Evolutionary conservation across 352 stramenopile species (phyloP).

Genomic region (Globisporangium parvum): DNA sequence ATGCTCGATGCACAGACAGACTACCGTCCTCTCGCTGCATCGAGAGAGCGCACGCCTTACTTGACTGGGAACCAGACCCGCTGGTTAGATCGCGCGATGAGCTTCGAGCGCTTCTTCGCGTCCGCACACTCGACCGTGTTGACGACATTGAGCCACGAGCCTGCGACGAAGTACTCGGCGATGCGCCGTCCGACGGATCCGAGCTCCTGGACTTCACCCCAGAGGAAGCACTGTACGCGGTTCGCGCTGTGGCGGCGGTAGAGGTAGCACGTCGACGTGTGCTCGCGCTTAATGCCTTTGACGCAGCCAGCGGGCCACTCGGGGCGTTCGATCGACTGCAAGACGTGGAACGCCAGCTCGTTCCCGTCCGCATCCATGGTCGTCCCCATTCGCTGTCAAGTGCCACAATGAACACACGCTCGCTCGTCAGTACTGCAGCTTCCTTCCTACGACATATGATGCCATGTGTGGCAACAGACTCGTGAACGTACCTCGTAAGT

Average conservation of each 20-base stretch:
- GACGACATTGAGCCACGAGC: conserved; percentile 16
- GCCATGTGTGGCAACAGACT: too few species aligned
- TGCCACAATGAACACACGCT: background rate
- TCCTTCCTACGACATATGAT: too few species aligned
- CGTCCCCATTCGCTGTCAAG: conserved; percentile 32
- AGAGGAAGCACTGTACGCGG: conserved; percentile 35
- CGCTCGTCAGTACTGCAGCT: too few species aligned
- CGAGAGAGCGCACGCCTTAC: too few species aligned
- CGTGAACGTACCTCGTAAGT: conserved; percentile 24
- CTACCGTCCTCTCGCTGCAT: too few species aligned
- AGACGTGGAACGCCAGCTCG: conserved; percentile 41
- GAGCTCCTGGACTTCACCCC: conserved; percentile 20
- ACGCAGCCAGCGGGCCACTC: conserved; percentile 39
- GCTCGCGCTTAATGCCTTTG: conserved; percentile 41
- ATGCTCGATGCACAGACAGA: too few species aligned
- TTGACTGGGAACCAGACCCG: too few species aligned
- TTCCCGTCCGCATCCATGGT: conserved; percentile 40
- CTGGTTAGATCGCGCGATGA: too few species aligned
- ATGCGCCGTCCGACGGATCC: conserved; percentile 6
- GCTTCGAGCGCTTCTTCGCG: conserved; percentile 7
- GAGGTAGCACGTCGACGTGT: conserved; percentile 43
- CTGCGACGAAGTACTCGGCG: conserved; percentile 15
- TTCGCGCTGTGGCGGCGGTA: conserved; percentile 24
- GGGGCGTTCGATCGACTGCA: conserved; percentile 53
- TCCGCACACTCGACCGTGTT: conserved; percentile 9